Evolutionary conservation across 495 filamentous ascomycete species (phyloP).

Genomic region (Penicillium canescens): DNA sequence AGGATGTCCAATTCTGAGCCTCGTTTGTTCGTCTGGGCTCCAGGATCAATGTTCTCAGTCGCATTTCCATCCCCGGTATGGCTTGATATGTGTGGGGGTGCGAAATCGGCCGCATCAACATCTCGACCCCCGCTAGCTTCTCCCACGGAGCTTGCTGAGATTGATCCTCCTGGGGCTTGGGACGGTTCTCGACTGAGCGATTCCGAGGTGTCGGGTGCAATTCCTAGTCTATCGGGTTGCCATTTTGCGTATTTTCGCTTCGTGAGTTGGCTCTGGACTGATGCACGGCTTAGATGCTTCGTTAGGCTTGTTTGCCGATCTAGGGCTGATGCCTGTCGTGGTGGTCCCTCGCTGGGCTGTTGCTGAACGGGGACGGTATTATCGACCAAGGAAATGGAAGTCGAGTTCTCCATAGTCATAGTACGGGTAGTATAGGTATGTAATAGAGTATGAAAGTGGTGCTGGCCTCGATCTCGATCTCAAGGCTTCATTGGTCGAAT

Average conservation of each 20-base stretch:
- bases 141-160: conserved; percentile 23
- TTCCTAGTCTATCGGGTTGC: conserved; percentile 50
- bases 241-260: conserved; percentile 65
- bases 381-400: conserved; percentile 38
- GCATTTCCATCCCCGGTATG: conserved; percentile 22
- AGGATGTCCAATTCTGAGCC: conserved; percentile 75
- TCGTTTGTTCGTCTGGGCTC: conserved; percentile 5
- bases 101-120: conserved; percentile 18
- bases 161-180: conserved; percentile 19
- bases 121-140: conserved; percentile 9
- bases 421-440: background rate
- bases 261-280: conserved; percentile 48
- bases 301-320: conserved; percentile 22
- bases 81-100: conserved; percentile 14
- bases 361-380: conserved; percentile 38
- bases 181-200: conserved; percentile 23
- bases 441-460: background rate
- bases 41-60: conserved; percentile 19
- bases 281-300: conserved; percentile 34
- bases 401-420: conserved; percentile 22
- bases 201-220: conserved; percentile 25
- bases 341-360: conserved; percentile 22
- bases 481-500: background rate
- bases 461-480: background rate
- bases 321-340: conserved; percentile 19